Evolutionary conservation across 2,329 filamentous ascomycete genomes (phyloP), one percentile per base, ranked within the genome.

Genomic region (Lojkania enalia): DNA sequence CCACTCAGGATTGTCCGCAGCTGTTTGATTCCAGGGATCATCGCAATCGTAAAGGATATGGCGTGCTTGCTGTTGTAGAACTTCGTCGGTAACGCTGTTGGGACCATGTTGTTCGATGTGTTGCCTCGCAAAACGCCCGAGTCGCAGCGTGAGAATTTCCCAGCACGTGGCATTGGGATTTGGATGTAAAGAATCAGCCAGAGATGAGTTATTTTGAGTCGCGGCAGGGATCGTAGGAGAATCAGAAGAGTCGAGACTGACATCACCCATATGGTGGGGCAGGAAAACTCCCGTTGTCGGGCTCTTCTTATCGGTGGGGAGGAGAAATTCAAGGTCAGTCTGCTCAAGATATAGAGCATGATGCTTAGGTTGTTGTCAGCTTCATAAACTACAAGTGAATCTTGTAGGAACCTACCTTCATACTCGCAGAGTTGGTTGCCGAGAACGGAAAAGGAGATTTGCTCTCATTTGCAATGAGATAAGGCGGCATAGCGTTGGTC

Each of bases 401-500:
- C 3, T 20, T 38, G 20, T 46, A 50, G 32, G 40, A 49, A 23
- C 51, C 41, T 57, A 64, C 61, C 51, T 58, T 61, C 44, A 69
- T 50, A 14, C 62, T 67, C 3, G 60, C 48, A 0, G 55, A 53
- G 32, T 70, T 69, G 29, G 67, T 70, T 0, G 75, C 75, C n/a
- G 70, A 74, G 57, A 77, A 78, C 0, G 75, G 75, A 38, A 72
- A 69, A 0, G 73, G 73, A 18, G 68, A 71, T 42, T 68, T 70
- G 38, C 67, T 67, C 51, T 78, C 75, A 25, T 74, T 71, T 19
- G 73, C 74, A 32, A 78, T 78, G 6, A 78, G 66, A 46, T 77
- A 78, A 3, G 75, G 75, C 12, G 75, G 75, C 75, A 78, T 78
- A 2, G 75, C 75, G 43, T 75, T 76, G 2, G 72, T 74, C 40